phyloP scores from a whole-genome alignment of 331 rosid genomes.

The Pyracantha coccinea region DNA sequence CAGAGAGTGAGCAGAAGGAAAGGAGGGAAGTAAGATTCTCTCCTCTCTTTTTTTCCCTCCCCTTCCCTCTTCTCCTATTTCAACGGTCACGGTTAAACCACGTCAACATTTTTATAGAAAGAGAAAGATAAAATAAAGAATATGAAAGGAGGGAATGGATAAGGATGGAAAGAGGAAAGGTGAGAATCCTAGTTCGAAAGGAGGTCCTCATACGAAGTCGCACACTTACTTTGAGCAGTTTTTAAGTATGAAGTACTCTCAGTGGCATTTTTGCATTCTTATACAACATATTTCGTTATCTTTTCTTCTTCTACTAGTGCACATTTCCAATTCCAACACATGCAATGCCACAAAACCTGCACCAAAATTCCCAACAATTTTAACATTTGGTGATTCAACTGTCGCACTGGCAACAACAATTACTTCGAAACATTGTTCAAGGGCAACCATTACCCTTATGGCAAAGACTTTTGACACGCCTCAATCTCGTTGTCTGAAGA shows the following conservation, averaged over 20 bases:
- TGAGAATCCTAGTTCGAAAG: no score
- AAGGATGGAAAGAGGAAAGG: no score
- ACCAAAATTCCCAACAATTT: constrained; percentile 33
- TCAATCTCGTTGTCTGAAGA: no score
- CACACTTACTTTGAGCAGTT: neutral
- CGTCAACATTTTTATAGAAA: no score
- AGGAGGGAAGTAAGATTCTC: no score
- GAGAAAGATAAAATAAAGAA: no score
- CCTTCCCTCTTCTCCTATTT: no score
- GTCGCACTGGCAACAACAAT: constrained; percentile 53
- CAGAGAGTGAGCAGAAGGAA: neutral
- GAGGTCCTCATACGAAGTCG: neutral
- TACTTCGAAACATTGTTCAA: constrained; percentile 21
- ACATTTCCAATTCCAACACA: constrained; percentile 12
- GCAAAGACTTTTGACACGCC: constrained; percentile 43
- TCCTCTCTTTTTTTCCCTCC: no score
- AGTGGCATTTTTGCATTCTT: neutral
- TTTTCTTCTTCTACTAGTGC: neutral
- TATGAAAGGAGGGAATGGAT: no score
- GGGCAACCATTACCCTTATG: constrained; percentile 47
- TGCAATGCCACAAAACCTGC: constrained; percentile 8
- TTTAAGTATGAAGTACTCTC: fast-evolving
- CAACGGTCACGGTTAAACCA: no score
- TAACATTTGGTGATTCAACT: constrained; percentile 52
- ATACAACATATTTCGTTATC: neutral